Evolutionary conservation across 352 stramenopile genomes (phyloP), one percentile per base, ranked within the genome.

Genomic region (Peronosclerospora sorghi): DNA sequence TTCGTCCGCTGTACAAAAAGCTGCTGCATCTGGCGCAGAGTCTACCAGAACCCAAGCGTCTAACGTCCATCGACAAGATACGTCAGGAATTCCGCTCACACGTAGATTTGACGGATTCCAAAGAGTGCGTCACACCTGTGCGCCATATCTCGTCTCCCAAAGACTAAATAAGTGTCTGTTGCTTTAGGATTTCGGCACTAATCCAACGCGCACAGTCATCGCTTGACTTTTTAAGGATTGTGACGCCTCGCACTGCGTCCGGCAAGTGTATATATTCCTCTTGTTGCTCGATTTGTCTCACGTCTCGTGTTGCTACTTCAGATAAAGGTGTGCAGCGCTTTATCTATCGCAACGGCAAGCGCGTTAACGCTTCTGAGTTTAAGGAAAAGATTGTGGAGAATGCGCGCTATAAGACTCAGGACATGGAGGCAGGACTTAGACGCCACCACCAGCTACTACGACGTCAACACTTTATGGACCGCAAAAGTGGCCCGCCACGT

Each of bases 401-500:
- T 45, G 75, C 75, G 15, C 74, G 59, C 37, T 83, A 81, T 61
- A 83, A 86, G 56, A 70, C 60, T 30, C 60, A 65, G 35, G 80
- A 93, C 52, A 75, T 85, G 24, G 69, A 87, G 21, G 67, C 38
- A 7, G 73, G 80, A 20, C 70, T 87, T 42, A 67, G 65, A 37
- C 75, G 73, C 45, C 80, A 93, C 59, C 65, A 80, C 37, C 66
- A 87, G 45, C 62, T 93, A 29, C 34, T 90, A 49, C 71, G 77
- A 35, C 75, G 80, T 29, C 80, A 93, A 60, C 57, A 93, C 60
- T 93, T 93, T 59, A 80, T 93, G 74, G 75, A 90, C 51, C 77
- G 80, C 48, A 74, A 76, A 43, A 71, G 57, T 44, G 57, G 52
- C 14, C 44, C 62, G 0, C 65, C 65, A 2, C 52, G 54, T 36